Percentiles rank a stretch among this genome's conserved stretches.
phyloP scores from a whole-genome alignment of 371 early-diverging fungal species.

The Nosema muscidifuracis region DNA sequence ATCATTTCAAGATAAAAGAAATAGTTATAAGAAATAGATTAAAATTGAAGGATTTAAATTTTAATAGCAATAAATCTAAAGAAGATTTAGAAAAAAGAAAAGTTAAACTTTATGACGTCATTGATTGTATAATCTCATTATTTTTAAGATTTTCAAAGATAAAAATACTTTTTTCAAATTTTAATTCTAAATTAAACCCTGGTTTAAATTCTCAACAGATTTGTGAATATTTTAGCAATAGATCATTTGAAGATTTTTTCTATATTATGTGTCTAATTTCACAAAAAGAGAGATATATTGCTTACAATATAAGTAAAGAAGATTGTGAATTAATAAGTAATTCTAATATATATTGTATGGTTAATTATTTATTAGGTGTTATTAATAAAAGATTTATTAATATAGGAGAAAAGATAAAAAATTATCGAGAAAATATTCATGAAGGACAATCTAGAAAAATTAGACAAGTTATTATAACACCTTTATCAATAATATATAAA shows the following conservation, averaged over 20 bases:
- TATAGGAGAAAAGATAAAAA: background rate
- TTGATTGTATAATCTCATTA: background rate
- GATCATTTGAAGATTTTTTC: background rate
- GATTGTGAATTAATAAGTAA: background rate
- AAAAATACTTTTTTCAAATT: background rate
- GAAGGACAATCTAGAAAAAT: background rate
- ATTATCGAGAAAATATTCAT: background rate
- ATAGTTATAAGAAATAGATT: too few relatives aligned
- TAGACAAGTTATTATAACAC: conserved; percentile 21
- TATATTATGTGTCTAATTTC: background rate
- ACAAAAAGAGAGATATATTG: background rate
- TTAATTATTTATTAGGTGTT: background rate
- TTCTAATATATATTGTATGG: background rate
- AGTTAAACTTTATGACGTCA: background rate
- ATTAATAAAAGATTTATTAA: conserved; percentile 6
- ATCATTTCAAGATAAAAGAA: too few relatives aligned
- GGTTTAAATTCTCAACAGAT: background rate
- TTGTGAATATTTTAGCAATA: background rate
- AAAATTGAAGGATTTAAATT: too few relatives aligned
- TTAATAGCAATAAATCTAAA: too few relatives aligned
- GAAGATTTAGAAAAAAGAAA: too few relatives aligned
- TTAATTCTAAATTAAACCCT: background rate
- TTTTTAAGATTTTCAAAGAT: background rate
- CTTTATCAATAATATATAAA: conserved; percentile 23
- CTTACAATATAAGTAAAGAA: background rate